Percentiles rank a stretch among this genome's conserved stretches.
These are phyloP conservation scores for Xylariaceae sp. DNA, from an alignment of 2,329 filamentous ascomycete species.

Conservation along the genomic window DNA sequence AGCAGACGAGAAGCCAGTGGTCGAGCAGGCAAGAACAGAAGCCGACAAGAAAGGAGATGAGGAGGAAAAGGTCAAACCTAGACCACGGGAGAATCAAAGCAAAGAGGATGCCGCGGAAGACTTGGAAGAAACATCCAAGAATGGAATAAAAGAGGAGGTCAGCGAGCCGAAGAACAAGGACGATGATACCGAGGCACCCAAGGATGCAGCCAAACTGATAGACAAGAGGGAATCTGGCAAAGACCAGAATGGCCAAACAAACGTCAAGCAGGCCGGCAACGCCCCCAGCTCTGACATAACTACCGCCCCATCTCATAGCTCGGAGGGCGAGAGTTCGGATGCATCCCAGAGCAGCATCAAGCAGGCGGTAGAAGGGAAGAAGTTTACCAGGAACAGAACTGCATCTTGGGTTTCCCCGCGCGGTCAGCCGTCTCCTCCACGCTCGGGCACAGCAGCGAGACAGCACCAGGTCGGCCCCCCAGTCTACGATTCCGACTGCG, in stretches of 20 bases:
- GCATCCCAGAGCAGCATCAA: background rate
- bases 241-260: too few relatives aligned
- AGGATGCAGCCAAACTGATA: slow-evolving; percentile 2
- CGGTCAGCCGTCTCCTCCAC: too few relatives aligned
- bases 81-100: too few relatives aligned
- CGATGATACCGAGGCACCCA: slow-evolving; percentile 14
- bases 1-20: slow-evolving; percentile 14
- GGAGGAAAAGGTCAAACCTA: too few relatives aligned
- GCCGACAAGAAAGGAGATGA: slow-evolving; percentile 16
- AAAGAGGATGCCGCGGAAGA: slow-evolving; percentile 7
- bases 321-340: slow-evolving; percentile 2
- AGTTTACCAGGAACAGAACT: too few relatives aligned
- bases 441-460: background rate
- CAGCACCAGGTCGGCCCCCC: slow-evolving; percentile 8
- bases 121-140: slow-evolving; percentile 12
- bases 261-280: too few relatives aligned
- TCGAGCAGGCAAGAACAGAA: slow-evolving; percentile 14
- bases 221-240: background rate
- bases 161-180: slow-evolving; percentile 22
- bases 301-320: slow-evolving; percentile 5
- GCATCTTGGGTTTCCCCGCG: too few relatives aligned
- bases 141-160: slow-evolving; percentile 18
- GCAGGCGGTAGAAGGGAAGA: too few relatives aligned
- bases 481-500: slow-evolving; percentile 38
- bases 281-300: too few relatives aligned